Evolutionary conservation across 345 rosid genomes (phyloP), one percentile per base, ranked within the genome.

Genomic region (Syzygium jambos): DNA sequence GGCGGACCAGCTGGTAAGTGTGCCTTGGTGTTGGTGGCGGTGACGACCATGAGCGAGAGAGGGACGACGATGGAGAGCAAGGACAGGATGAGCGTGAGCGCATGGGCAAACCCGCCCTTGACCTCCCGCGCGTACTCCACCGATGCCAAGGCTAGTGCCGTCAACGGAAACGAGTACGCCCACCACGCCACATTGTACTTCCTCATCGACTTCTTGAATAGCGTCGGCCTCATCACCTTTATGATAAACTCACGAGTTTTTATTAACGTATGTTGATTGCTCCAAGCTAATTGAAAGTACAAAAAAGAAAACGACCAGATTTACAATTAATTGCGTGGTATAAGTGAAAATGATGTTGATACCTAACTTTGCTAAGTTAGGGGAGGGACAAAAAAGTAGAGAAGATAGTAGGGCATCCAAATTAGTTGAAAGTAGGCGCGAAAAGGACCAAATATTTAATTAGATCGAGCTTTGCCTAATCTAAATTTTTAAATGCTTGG

Each of bases 141-240:
- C 1, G 92, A 92, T 4, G 92, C 92, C 19, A 88, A 16, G 7
- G 93, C 92, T 27, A 92, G 85, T 17, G 85, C 78, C 11, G 93
- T 90, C 22, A 92, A 52, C 12, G 93, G 92, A 43, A 90, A 92
- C 23, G 92, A 91, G 61, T 92, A 92, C 2, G 92, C 93, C 93
- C 92, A 91, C 93, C 93, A 92, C 11, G 89, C 90, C 15, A 92
- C 16, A 55, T 68, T 89, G 85, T 89, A 92, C 87, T 88, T 92
- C 85, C 85, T 92, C 93, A 91, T 91, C 9, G 93, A 89, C 86
- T 86, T 91, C 89, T 84, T 88, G 88, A 92, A 92, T 19, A 92
- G 52, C n/a, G 17, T 56, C 52, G 93, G 93, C 82, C 93, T 86
- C 0, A 84, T 87, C 23, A 84, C 88, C 92, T 91, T 88, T 51